Evolutionary conservation across 371 early-diverging fungal genomes (phyloP).

Genomic region (Circinella umbellata): DNA sequence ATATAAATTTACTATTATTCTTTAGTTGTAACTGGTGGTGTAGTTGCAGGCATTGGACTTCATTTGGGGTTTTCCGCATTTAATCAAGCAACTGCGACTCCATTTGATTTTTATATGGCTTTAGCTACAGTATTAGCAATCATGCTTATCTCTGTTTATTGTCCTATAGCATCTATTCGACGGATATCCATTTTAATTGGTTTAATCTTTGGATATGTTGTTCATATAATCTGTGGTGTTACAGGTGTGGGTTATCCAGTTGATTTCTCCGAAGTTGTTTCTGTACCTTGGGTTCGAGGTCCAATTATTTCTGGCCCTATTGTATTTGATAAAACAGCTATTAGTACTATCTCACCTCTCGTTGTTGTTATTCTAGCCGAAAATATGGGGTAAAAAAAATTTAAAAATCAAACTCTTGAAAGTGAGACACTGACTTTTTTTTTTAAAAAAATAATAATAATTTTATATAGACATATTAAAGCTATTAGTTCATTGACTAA

Average conservation of each 20-base stretch:
- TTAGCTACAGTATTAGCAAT: slow-evolving; percentile 53
- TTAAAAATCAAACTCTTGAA: neutral
- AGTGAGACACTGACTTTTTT: neutral
- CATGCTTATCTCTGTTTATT: slow-evolving; percentile 53
- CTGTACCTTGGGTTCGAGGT: slow-evolving; percentile 23
- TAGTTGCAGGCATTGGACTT: slow-evolving; percentile 64
- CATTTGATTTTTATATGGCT: slow-evolving; percentile 63
- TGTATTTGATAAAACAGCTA: slow-evolving; percentile 47
- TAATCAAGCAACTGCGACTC: slow-evolving; percentile 44
- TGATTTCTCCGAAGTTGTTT: slow-evolving; percentile 47
- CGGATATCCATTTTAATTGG: slow-evolving; percentile 55
- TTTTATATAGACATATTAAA: slow-evolving; percentile 49
- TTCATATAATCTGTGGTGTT: slow-evolving; percentile 48
- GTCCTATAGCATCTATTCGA: slow-evolving; percentile 29
- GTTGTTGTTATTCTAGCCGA: slow-evolving; percentile 59
- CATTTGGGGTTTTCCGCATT: slow-evolving; percentile 57
- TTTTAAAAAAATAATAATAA: neutral
- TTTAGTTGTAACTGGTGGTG: slow-evolving; percentile 59
- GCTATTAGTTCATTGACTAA: slow-evolving; percentile 59
- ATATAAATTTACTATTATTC: neutral
- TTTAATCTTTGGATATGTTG: slow-evolving; percentile 51
- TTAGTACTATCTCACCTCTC: slow-evolving; percentile 60
- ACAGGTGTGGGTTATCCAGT: slow-evolving; percentile 48
- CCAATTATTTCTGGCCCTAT: slow-evolving; percentile 19
- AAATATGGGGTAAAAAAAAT: slow-evolving; percentile 37